phyloP scores from a whole-genome alignment of 495 filamentous ascomycete species.

The Schizothecium vesticola region DNA sequence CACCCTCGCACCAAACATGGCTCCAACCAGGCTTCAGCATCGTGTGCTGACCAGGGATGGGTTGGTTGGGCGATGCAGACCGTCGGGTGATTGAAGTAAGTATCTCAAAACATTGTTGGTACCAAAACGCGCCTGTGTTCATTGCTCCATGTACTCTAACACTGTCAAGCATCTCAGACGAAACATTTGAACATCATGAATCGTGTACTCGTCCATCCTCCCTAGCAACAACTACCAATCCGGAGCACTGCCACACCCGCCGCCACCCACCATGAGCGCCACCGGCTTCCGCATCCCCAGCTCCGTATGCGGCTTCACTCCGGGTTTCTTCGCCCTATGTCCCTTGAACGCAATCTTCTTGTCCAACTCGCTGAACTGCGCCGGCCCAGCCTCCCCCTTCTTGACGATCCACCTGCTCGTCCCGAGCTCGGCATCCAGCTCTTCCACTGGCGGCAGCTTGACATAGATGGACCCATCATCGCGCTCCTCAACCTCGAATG shows the following conservation, averaged over 20 bases:
- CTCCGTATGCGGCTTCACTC: slow-evolving; percentile 43
- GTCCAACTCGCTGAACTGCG: slow-evolving; percentile 66
- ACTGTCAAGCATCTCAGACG: neutral
- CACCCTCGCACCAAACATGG: neutral
- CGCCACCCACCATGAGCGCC: slow-evolving; percentile 38
- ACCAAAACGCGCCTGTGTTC: neutral
- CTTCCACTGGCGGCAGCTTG: slow-evolving; percentile 77
- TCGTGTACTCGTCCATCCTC: neutral
- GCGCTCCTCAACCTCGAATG: slow-evolving; percentile 75
- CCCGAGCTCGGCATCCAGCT: slow-evolving; percentile 76
- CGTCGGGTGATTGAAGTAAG: neutral
- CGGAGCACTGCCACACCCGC: slow-evolving; percentile 35
- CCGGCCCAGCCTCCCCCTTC: slow-evolving; percentile 57
- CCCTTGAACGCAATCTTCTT: slow-evolving; percentile 48
- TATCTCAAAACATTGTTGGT: neutral
- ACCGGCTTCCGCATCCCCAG: slow-evolving; percentile 38
- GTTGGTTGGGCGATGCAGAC: neutral
- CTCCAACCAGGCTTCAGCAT: neutral
- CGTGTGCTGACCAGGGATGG: neutral
- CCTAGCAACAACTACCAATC: neutral
- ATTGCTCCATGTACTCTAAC: neutral
- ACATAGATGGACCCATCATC: slow-evolving; percentile 79
- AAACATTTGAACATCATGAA: neutral
- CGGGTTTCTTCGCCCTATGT: slow-evolving; percentile 31
- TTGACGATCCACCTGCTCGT: slow-evolving; percentile 80